Conservation (phyloP, 805 yeast species). For the Suhomyces sp. region DNA sequence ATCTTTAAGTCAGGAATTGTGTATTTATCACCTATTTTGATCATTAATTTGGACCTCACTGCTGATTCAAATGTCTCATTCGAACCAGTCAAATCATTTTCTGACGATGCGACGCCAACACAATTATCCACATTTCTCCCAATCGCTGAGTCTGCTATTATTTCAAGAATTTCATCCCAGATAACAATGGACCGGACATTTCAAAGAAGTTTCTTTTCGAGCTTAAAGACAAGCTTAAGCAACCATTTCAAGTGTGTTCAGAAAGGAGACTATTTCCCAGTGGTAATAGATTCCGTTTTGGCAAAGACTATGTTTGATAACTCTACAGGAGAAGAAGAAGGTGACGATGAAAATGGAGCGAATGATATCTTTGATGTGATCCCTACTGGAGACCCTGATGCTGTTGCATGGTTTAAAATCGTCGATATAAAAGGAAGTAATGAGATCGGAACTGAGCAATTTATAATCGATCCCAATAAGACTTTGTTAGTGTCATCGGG, state of each 20-base stretch:
- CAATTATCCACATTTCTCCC: slow-evolving; percentile 33
- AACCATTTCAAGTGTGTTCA: slow-evolving; percentile 55
- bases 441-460: slow-evolving; percentile 35
- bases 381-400: slow-evolving; percentile 65
- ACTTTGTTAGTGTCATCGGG: slow-evolving; percentile 76
- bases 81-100: slow-evolving; percentile 13
- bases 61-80: slow-evolving; percentile 15
- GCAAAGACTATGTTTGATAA: slow-evolving; percentile 53
- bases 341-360: slow-evolving; percentile 15
- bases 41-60: slow-evolving; percentile 47
- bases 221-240: slow-evolving; percentile 64
- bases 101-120: slow-evolving; percentile 11
- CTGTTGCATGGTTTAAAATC: slow-evolving; percentile 83
- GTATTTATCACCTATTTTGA: slow-evolving; percentile 63
- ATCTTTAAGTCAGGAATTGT: slow-evolving; percentile 37
- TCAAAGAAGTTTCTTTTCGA: slow-evolving; percentile 60
- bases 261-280: slow-evolving; percentile 70
- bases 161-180: slow-evolving; percentile 69
- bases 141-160: slow-evolving; percentile 61
- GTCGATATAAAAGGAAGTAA: slow-evolving; percentile 46
- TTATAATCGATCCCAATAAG: slow-evolving; percentile 60
- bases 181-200: slow-evolving; percentile 60
- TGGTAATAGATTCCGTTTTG: slow-evolving; percentile 68
- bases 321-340: slow-evolving; percentile 24
- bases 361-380: slow-evolving; percentile 38